A percentile compares a stretch with the other conserved stretches of the same genome.
Evolutionary conservation across 2,329 filamentous ascomycete genomes (phyloP).

Genomic region (Sclerotiophoma versabilis): DNA sequence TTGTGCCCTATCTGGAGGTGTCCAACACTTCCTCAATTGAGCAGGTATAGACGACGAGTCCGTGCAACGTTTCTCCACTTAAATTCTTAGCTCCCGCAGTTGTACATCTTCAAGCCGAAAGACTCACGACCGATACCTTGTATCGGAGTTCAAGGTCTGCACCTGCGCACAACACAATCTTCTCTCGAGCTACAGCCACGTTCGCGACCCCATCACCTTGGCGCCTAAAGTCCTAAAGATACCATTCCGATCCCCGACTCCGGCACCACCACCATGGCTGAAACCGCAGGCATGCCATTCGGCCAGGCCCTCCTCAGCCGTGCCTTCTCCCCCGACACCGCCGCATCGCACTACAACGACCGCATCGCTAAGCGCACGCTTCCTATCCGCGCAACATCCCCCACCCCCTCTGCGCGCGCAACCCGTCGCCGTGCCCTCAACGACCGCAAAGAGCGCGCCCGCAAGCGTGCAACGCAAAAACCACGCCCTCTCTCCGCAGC

Average conservation of each 20-base stretch:
- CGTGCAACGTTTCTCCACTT: background rate
- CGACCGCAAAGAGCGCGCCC: constrained; percentile 42
- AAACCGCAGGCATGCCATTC: constrained; percentile 25
- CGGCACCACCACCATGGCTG: constrained; percentile 26
- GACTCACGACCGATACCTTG: background rate
- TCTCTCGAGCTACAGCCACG: no score
- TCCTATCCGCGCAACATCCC: constrained; percentile 77
- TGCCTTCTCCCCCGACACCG: constrained; percentile 78
- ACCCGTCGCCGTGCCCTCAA: constrained; percentile 61
- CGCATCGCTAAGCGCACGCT: constrained; percentile 85
- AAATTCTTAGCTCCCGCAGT: constrained; percentile 2
- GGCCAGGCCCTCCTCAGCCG: constrained; percentile 70
- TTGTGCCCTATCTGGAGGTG: no score
- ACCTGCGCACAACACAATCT: background rate
- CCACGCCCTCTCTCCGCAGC: constrained; percentile 77
- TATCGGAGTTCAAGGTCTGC: no score
- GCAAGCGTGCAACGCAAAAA: constrained; percentile 55
- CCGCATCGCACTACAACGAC: constrained; percentile 76
- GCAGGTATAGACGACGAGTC: background rate
- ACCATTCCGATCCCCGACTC: background rate
- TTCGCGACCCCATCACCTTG: no score
- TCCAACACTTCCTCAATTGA: no score
- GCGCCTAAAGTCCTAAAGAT: background rate
- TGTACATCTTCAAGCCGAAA: background rate
- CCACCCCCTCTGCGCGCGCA: constrained; percentile 58